These are phyloP conservation scores for Fonsecaea pedrosoi DNA, from an alignment of 2,329 filamentous ascomycete species.

Conservation along the genomic window DNA sequence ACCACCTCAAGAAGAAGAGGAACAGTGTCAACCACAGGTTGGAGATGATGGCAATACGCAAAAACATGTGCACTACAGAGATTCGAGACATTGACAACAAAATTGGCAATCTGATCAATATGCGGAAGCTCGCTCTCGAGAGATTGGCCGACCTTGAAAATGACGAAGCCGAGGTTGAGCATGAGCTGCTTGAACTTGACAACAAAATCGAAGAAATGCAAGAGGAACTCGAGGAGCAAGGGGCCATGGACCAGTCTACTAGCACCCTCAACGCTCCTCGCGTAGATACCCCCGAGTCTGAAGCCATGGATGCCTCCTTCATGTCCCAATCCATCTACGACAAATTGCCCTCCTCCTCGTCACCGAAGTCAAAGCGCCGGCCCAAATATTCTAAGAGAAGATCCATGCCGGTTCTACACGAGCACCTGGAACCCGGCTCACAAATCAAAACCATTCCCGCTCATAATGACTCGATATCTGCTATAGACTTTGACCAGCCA, in stretches of 20 bases:
- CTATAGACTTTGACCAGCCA: constrained; percentile 94
- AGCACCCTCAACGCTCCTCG: constrained; percentile 43
- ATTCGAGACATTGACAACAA: constrained; percentile 97
- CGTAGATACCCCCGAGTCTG: constrained; percentile 56
- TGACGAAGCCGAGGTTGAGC: constrained; percentile 87
- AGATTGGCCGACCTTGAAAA: constrained; percentile 84
- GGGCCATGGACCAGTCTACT: constrained; percentile 42
- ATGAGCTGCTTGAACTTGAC: constrained; percentile 72
- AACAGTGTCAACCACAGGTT: constrained; percentile 80
- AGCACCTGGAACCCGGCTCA: constrained; percentile 90
- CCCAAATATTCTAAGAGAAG: constrained; percentile 64
- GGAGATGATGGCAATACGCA: constrained; percentile 88
- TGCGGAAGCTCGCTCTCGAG: constrained; percentile 91
- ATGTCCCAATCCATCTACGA: constrained; percentile 99
- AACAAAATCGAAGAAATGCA: constrained; percentile 68
- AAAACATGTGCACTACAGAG: constrained; percentile 97
- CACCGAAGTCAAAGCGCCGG: constrained; percentile 58
- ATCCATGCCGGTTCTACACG: constrained; percentile 93
- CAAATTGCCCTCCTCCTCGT: constrained; percentile 69
- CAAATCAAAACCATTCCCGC: constrained; percentile 87
- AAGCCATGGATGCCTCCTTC: constrained; percentile 67
- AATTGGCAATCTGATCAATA: constrained; percentile 87
- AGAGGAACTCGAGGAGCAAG: constrained; percentile 59
- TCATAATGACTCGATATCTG: constrained; percentile 85
- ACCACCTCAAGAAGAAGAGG: constrained; percentile 79